These are phyloP conservation scores for Ogataea paraovalis DNA, from an alignment of 805 yeast genomes.

Conservation along the genomic window DNA sequence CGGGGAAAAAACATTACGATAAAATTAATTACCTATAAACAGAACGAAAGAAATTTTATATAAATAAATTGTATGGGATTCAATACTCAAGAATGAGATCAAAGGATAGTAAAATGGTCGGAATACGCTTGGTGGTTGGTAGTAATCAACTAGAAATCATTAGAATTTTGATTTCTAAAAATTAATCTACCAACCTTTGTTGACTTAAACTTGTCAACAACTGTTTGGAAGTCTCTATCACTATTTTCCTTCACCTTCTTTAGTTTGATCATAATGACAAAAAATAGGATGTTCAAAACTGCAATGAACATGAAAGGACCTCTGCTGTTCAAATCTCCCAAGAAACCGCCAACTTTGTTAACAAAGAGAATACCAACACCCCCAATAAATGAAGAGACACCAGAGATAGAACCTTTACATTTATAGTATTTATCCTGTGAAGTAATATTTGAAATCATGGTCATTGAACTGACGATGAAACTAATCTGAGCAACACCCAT, in stretches of 20 bases:
- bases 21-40: not conserved
- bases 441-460: constrained; percentile 37
- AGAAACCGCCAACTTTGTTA: constrained; percentile 57
- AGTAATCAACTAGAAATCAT: not conserved
- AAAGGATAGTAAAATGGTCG: not conserved
- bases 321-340: constrained; percentile 53
- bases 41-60: not conserved
- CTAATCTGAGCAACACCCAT: constrained; percentile 64
- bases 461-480: constrained; percentile 58
- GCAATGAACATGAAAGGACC: constrained; percentile 58
- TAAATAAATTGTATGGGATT: not conserved
- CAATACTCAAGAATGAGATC: not conserved
- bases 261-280: constrained; percentile 29
- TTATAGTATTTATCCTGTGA: constrained; percentile 42
- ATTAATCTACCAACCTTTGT: constrained; percentile 10
- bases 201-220: constrained; percentile 8
- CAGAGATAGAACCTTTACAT: constrained; percentile 62
- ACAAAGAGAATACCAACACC: constrained; percentile 62
- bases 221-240: constrained; percentile 12
- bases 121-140: no score
- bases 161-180: constrained; percentile 4
- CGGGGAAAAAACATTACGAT: not conserved
- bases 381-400: constrained; percentile 64
- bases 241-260: constrained; percentile 17
- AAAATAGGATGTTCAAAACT: constrained; percentile 32